Conservation (phyloP, 2,329 filamentous ascomycete genomes). For the Arthroderma sp. region DNA sequence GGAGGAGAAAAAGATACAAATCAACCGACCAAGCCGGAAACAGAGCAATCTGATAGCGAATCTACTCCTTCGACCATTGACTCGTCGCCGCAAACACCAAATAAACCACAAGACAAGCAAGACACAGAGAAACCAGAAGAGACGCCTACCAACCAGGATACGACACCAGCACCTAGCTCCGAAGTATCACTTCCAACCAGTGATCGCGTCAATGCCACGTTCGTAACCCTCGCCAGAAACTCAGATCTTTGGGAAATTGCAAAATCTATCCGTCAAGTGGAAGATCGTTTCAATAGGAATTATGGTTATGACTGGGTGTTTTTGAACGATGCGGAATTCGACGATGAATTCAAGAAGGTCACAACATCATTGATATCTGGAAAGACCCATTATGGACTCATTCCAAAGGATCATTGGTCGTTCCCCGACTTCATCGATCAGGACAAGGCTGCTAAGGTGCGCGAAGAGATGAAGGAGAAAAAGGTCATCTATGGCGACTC, state of each 20-base stretch:
- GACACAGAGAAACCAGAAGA: neutral
- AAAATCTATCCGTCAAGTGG: conserved; percentile 85
- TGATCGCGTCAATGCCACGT: conserved; percentile 87
- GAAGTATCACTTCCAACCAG: conserved; percentile 36
- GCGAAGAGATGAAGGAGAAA: conserved; percentile 82
- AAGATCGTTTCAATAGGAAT: conserved; percentile 94
- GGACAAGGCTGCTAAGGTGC: conserved; percentile 77
- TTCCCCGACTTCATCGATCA: conserved; percentile 94
- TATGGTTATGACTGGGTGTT: conserved; percentile 99
- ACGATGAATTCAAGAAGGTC: conserved; percentile 84
- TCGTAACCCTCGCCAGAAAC: conserved; percentile 90
- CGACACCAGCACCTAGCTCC: neutral
- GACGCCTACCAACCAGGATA: neutral
- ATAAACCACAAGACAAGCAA: neutral
- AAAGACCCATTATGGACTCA: conserved; percentile 79
- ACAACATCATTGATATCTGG: conserved; percentile 84
- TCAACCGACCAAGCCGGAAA: no score
- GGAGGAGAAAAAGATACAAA: no score
- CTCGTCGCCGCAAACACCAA: conserved; percentile 5
- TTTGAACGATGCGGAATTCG: conserved; percentile 89
- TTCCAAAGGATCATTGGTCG: conserved; percentile 88
- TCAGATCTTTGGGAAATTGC: conserved; percentile 92
- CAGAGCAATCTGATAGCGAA: neutral
- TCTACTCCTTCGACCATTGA: neutral
- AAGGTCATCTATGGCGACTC: conserved; percentile 99